Conservation (phyloP, 768 basidiomycete species). For the Omphalotus guepiniiformis region DNA sequence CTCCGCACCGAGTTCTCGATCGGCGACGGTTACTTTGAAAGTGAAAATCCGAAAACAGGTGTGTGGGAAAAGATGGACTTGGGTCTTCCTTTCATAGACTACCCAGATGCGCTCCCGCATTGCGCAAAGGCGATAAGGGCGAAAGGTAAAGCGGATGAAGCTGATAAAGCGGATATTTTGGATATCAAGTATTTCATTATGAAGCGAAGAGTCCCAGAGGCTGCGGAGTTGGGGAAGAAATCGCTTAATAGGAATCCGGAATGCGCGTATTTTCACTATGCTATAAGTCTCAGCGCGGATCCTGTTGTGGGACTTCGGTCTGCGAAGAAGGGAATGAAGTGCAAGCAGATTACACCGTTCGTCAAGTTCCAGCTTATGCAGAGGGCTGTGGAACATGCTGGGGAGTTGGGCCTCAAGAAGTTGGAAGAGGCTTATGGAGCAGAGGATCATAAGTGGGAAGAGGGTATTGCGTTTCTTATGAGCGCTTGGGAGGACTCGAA, state of each 20-base stretch:
- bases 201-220: constrained; percentile 42
- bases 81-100: constrained; percentile 58
- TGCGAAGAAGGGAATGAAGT: constrained; percentile 64
- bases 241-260: constrained; percentile 52
- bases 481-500: constrained; percentile 61
- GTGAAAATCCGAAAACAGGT: constrained; percentile 39
- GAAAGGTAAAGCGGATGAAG: constrained; percentile 33
- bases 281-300: constrained; percentile 49
- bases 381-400: constrained; percentile 59
- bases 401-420: constrained; percentile 42
- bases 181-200: constrained; percentile 59
- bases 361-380: constrained; percentile 53
- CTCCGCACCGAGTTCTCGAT: constrained; percentile 58
- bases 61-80: constrained; percentile 34
- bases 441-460: constrained; percentile 41
- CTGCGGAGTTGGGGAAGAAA: constrained; percentile 41
- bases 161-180: constrained; percentile 57
- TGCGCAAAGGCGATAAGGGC: constrained; percentile 55
- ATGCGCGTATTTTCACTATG: constrained; percentile 63
- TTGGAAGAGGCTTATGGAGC: not conserved
- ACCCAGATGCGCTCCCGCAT: constrained; percentile 53
- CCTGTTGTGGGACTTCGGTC: constrained; percentile 49
- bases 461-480: constrained; percentile 56
- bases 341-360: constrained; percentile 50
- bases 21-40: constrained; percentile 50